These are phyloP conservation scores for Ceriops tagal DNA, from an alignment of 345 rosid genomes.

Conservation along the genomic window DNA sequence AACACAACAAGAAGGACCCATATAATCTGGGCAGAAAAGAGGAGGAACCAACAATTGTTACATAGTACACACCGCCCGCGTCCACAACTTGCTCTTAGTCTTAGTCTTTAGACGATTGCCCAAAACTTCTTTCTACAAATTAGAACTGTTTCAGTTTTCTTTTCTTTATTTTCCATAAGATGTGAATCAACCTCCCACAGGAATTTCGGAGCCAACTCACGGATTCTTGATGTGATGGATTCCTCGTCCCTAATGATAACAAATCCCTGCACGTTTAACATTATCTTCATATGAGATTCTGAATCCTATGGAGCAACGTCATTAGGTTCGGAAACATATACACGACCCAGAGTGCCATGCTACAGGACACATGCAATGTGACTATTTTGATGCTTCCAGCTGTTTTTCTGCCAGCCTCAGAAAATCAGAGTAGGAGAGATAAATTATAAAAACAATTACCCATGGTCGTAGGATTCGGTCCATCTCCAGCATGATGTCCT, in stretches of 20 bases:
- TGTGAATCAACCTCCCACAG: slow-evolving; percentile 76
- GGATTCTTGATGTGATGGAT: slow-evolving; percentile 46
- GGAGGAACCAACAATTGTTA: neutral
- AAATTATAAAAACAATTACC: slow-evolving; percentile 38
- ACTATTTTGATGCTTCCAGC: neutral
- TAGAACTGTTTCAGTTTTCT: slow-evolving; percentile 55
- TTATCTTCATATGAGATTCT: neutral
- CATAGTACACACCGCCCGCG: neutral
- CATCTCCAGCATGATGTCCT: slow-evolving; percentile 90
- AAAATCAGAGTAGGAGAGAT: neutral
- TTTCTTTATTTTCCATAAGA: slow-evolving; percentile 52
- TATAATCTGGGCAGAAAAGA: neutral
- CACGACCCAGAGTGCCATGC: too few relatives aligned
- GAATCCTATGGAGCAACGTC: neutral
- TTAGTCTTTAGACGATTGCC: slow-evolving; percentile 44
- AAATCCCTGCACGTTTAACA: slow-evolving; percentile 55
- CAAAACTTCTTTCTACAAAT: slow-evolving; percentile 84
- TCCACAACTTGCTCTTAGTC: neutral
- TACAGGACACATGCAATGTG: too few relatives aligned
- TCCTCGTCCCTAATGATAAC: slow-evolving; percentile 78
- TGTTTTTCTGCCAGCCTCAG: neutral
- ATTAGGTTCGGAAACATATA: neutral
- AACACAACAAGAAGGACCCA: too few relatives aligned
- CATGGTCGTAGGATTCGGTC: slow-evolving; percentile 79
- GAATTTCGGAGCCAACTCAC: slow-evolving; percentile 61